These are phyloP conservation scores for Rhodotorula diobovata DNA, from an alignment of 768 basidiomycete species.

Conservation along the genomic window DNA sequence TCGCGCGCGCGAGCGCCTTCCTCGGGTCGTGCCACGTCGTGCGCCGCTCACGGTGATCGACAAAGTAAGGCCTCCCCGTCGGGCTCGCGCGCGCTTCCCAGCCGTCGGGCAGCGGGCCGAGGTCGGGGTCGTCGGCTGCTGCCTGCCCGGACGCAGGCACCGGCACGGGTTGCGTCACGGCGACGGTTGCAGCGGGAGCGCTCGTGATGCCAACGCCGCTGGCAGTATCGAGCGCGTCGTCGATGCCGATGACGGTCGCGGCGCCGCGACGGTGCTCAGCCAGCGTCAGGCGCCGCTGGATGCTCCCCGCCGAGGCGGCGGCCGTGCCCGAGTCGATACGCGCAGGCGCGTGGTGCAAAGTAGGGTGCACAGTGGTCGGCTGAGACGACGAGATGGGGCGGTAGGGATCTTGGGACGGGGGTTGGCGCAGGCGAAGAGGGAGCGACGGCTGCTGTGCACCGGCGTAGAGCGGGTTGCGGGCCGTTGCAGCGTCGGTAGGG, in stretches of 20 bases:
- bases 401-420: background rate
- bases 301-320: background rate
- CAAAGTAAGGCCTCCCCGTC: constrained; percentile 95
- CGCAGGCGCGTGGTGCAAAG: background rate
- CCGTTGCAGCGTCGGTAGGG: background rate
- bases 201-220: background rate
- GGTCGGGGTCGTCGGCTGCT: constrained; percentile 39
- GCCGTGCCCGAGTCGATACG: background rate
- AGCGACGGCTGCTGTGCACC: background rate
- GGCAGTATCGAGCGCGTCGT: constrained; percentile 25
- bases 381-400: too few species aligned
- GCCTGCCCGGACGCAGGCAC: background rate
- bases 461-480: background rate
- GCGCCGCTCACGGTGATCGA: constrained; percentile 94
- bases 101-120: constrained; percentile 79
- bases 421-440: background rate
- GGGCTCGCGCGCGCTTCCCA: constrained; percentile 98
- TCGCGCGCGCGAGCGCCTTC: constrained; percentile 64
- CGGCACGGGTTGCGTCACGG: background rate
- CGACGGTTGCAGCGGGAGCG: background rate
- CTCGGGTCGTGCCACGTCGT: constrained; percentile 99
- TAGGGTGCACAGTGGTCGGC: too few species aligned
- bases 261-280: constrained; percentile 27
- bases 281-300: constrained; percentile 25
- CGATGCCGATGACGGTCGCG: constrained; percentile 8